These are phyloP conservation scores for Claviceps fusiformis DNA, from an alignment of 2,329 filamentous ascomycete genomes.

Conservation along the genomic window DNA sequence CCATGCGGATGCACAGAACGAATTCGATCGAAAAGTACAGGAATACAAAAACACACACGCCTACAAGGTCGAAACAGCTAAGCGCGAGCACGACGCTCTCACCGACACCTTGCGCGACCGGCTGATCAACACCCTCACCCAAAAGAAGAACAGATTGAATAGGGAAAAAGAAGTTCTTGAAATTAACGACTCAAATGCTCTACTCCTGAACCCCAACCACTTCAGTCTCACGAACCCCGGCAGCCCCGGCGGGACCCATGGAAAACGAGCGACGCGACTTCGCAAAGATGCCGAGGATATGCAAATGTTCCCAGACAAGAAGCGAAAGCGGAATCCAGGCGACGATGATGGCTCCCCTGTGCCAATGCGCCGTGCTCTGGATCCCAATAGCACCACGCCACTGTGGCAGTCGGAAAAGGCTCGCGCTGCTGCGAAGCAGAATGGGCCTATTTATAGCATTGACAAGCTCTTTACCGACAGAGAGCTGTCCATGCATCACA, in stretches of 20 bases:
- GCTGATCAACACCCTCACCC: conserved; percentile 50
- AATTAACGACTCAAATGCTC: conserved; percentile 50
- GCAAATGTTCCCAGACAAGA: conserved; percentile 42
- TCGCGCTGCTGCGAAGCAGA: conserved; percentile 37
- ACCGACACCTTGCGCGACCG: conserved; percentile 49
- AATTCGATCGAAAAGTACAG: conserved; percentile 48
- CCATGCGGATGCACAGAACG: conserved; percentile 29
- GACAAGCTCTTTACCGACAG: conserved; percentile 61
- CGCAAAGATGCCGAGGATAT: conserved; percentile 48
- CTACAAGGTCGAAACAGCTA: conserved; percentile 50
- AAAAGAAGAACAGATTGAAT: conserved; percentile 50
- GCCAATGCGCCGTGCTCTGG: conserved; percentile 40
- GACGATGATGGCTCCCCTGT: conserved; percentile 52
- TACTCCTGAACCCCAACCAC: conserved; percentile 54
- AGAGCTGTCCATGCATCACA: conserved; percentile 53
- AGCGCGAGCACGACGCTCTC: conserved; percentile 45
- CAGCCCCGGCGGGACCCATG: conserved; percentile 49
- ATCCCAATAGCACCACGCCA: conserved; percentile 43
- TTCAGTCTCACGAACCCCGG: conserved; percentile 52
- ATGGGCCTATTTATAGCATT: conserved; percentile 49
- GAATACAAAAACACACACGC: conserved; percentile 45
- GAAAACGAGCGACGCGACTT: conserved; percentile 48
- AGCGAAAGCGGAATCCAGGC: conserved; percentile 45
- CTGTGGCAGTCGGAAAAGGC: conserved; percentile 50
- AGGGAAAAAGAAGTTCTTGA: conserved; percentile 56